These are phyloP conservation scores for Diplocarpon rosae DNA, from an alignment of 2,329 filamentous ascomycete species.

Conservation along the genomic window DNA sequence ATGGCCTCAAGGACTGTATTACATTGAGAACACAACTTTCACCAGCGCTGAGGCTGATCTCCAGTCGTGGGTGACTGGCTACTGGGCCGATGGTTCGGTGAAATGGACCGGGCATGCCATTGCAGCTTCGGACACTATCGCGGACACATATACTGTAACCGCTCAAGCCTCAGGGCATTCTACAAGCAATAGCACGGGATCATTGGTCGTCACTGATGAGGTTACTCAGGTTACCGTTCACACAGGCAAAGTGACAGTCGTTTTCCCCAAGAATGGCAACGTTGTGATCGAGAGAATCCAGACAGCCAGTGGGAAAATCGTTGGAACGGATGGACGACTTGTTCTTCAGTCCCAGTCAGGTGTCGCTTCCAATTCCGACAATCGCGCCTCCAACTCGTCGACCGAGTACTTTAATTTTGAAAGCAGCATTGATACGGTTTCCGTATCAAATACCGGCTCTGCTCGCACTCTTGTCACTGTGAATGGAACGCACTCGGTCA, in stretches of 20 bases:
- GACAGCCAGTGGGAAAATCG: constrained; percentile 10
- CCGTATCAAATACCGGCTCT: constrained; percentile 32
- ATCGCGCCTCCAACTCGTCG: constrained; percentile 22
- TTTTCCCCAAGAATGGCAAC: constrained; percentile 13
- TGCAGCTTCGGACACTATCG: constrained; percentile 30
- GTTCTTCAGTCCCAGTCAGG: constrained; percentile 41
- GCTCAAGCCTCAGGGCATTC: not conserved
- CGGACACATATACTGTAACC: constrained; percentile 34
- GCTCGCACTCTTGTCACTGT: constrained; percentile 36
- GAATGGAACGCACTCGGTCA: constrained; percentile 19
- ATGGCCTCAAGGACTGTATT: constrained; percentile 12
- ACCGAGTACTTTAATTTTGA: constrained; percentile 36
- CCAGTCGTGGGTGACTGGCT: constrained; percentile 46
- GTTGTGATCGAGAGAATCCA: constrained; percentile 12
- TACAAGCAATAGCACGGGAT: not conserved
- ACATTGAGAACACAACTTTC: constrained; percentile 11
- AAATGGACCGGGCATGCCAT: constrained; percentile 52
- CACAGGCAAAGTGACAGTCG: constrained; percentile 12
- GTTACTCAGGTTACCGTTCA: constrained; percentile 7
- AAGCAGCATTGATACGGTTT: constrained; percentile 40
- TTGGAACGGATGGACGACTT: constrained; percentile 33
- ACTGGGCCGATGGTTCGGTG: constrained; percentile 49
- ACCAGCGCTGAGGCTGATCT: constrained; percentile 20
- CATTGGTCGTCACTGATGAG: not conserved
- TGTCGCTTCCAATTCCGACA: constrained; percentile 26